Evolutionary conservation across 768 basidiomycete genomes (phyloP), one percentile per base, ranked within the genome.

Genomic region (Phaeotremella fagi): DNA sequence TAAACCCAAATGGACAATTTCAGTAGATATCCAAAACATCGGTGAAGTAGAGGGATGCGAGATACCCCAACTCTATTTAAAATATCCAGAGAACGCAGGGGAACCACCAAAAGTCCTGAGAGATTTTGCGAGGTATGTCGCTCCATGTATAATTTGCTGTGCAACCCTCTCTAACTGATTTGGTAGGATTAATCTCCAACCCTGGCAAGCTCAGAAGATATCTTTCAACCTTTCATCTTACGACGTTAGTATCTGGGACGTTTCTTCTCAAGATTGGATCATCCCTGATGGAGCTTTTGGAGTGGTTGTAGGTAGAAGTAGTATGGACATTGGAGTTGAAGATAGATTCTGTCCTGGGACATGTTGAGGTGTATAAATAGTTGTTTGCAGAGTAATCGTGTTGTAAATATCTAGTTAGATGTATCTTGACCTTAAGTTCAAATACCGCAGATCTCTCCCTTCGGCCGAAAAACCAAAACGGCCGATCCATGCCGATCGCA

Each of bases 161-260:
- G 43, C 15, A 29, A 15, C 22, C 42, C 50, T 42, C 55, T 41
- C 25, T 41, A 42, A 50, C 31, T 28, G 3, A 38, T 54, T n/a
- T 49, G 5, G 25, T 28, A 64, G 69, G 41, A 54, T 74, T 50
- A 70, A 66, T 27, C 65, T 74, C 15, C 43, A 63, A n/a, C 64
- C 68, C 4, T 59, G 60, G 26, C 49, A 54, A 26, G 55, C 65
- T n/a, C 24, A 60, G 29, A 55, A 51, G 22, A 66, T 65, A n/a
- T 37, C 45, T 6, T 74, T 70, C 59, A 60, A 54, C 20, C 45
- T 74, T 27, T 70, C 68, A 4, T 33, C 50, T 27, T 74, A 74
- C 55, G 72, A 74, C 36, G 46, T 74, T 3, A 66, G 66, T 27
- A 63, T 70, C 42, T 74, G 72, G 72, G 68, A 74, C 41, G 68